Conservation (phyloP, 176 grass and related monocot genomes). For the Carex parvula region DNA sequence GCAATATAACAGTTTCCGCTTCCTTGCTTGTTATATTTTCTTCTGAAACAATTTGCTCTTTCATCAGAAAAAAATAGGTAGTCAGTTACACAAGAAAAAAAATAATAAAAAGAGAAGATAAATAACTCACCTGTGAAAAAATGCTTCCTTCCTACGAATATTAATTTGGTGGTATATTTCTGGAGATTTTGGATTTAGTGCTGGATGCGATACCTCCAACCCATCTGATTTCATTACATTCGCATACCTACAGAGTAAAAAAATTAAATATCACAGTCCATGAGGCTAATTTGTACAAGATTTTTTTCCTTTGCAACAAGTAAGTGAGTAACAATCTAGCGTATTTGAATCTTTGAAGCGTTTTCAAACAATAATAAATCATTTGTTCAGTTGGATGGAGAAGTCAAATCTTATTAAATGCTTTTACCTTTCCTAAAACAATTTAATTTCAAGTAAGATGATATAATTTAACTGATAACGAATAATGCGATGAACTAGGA, state of each 20-base stretch:
- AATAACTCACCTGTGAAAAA: conserved; percentile 59
- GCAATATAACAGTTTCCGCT: conserved; percentile 49
- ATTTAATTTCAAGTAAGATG: neutral
- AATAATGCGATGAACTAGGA: neutral
- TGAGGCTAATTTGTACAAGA: neutral
- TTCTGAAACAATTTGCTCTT: conserved; percentile 39
- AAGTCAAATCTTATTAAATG: neutral
- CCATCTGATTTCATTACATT: conserved; percentile 83
- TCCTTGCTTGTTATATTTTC: conserved; percentile 44
- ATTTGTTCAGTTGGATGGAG: neutral
- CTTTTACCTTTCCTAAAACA: neutral
- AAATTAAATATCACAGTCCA: neutral
- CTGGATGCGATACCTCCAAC: conserved; percentile 87
- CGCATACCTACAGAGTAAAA: conserved; percentile 52
- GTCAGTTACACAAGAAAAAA: conserved; percentile 22
- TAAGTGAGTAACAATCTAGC: neutral
- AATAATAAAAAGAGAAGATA: conserved; percentile 26
- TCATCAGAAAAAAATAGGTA: conserved; percentile 8
- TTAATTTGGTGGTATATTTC: conserved; percentile 95
- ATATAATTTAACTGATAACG: neutral
- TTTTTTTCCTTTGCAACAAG: neutral
- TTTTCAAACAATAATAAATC: neutral
- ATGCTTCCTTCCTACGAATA: conserved; percentile 50
- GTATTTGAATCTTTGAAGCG: neutral
- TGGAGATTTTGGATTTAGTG: conserved; percentile 60